Evolutionary conservation across 2,329 filamentous ascomycete species (phyloP).

Genomic region (Aspergillus sclerotialis): DNA sequence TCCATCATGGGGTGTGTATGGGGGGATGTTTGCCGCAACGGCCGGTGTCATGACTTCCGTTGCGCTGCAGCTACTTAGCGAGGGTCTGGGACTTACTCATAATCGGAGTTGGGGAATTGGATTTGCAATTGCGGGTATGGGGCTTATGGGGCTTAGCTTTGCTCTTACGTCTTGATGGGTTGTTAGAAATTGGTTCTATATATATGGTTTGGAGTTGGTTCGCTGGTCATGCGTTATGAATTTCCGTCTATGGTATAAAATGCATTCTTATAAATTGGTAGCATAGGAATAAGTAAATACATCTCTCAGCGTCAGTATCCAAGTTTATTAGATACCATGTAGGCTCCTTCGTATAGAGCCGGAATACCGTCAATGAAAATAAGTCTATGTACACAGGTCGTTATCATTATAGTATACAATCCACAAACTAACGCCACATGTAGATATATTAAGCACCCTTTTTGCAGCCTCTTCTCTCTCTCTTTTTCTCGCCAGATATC

Average conservation of each 20-base stretch:
- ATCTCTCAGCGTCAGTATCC: too few relatives aligned
- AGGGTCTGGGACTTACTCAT: constrained; percentile 69
- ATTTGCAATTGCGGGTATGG: constrained; percentile 58
- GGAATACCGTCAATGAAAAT: too few relatives aligned
- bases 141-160: constrained; percentile 74
- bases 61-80: constrained; percentile 78
- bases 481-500: constrained; percentile 54
- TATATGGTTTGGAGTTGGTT: constrained; percentile 1
- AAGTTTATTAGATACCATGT: too few relatives aligned
- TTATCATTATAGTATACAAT: background rate
- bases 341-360: too few relatives aligned
- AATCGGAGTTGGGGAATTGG: constrained; percentile 30
- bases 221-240: background rate
- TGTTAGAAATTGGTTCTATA: constrained; percentile 4
- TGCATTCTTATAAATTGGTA: constrained; percentile 1
- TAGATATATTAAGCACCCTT: too few relatives aligned
- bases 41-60: constrained; percentile 95
- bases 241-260: constrained; percentile 1
- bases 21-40: constrained; percentile 73
- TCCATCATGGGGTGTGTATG: constrained; percentile 49
- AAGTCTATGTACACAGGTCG: too few relatives aligned
- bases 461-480: constrained; percentile 38
- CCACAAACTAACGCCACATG: background rate
- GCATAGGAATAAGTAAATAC: constrained; percentile 5
- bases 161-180: constrained; percentile 60